A percentile compares a stretch with the other conserved stretches of the same genome.
Conservation (phyloP, 73 alveolate genomes). For the Uronychia binucleata region DNA sequence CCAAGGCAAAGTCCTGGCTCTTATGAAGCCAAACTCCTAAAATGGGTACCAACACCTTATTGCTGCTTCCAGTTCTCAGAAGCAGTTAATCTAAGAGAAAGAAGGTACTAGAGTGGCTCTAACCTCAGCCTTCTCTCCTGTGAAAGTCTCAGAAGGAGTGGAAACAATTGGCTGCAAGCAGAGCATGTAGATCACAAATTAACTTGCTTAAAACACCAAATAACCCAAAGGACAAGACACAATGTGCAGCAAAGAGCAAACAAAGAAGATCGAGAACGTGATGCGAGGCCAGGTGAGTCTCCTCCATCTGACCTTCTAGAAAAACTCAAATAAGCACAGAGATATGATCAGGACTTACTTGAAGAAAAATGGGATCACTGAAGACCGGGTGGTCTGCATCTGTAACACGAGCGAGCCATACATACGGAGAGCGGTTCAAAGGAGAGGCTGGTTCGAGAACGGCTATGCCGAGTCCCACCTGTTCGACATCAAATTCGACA, state of each 20-base stretch:
- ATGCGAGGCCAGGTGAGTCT: background rate
- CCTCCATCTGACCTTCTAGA: background rate
- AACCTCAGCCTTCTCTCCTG: too few relatives aligned
- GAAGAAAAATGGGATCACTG: constrained; percentile 11
- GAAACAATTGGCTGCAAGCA: too few relatives aligned
- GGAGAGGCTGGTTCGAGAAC: constrained; percentile 78
- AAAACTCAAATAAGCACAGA: background rate
- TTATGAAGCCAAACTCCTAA: too few relatives aligned
- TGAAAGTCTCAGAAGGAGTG: too few relatives aligned
- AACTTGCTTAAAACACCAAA: too few relatives aligned
- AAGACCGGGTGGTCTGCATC: constrained; percentile 7
- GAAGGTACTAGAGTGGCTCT: too few relatives aligned
- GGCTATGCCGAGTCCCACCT: constrained; percentile 1
- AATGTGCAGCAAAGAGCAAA: background rate
- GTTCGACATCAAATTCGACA: background rate
- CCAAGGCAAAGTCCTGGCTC: too few relatives aligned
- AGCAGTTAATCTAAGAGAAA: too few relatives aligned
- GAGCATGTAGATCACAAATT: too few relatives aligned
- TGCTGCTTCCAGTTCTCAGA: too few relatives aligned
- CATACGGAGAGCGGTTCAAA: constrained; percentile 59
- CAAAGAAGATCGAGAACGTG: background rate
- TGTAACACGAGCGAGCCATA: constrained; percentile 65
- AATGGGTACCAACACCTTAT: too few relatives aligned
- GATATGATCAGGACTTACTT: constrained; percentile 1
- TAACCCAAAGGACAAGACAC: background rate